Base-by-base conservation (phyloP, 495 filamentous ascomycete genomes). In the Alectoria sarmentosa region DNA sequence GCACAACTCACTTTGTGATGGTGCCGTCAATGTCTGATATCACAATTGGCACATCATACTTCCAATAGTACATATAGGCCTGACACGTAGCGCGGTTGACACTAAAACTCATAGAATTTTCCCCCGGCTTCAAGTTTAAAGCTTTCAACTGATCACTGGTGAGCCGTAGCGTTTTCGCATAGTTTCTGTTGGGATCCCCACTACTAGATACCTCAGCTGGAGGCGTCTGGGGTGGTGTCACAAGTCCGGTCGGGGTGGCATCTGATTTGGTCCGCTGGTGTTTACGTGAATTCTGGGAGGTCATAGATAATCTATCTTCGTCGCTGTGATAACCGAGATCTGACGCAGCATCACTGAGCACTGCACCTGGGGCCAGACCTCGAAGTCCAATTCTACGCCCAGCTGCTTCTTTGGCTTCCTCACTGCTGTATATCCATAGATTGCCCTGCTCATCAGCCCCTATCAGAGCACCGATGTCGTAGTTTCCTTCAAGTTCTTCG, bases 21-120 rank as follows among this genome's bases (percentile, higher is more conserved):
- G 94, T 99, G 30, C 94, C 94, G 77, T 99, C 94, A 69, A 99
- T 96, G 76, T 99, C 94, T 17, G 92, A 97, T 67, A 99, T 96
- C 32, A 99, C 93, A 58, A 97, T 91, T 0, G 94, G 95, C 0
- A 85, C 86, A 67, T 94, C 89, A 65, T 92, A 83, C 68, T 82
- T 86, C 94, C 94, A 98, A 62, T 93, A 81, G 69, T 88, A 99
- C 89, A 99, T 96, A 67, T 81, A 87, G 3, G 92, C 95, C 41
- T 85, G 84, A 76, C 95, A 98, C 1, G 89, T 96, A 2, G 95
- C 92, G 65, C 89, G 82, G 75, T 97, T 97, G 54, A 99, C 94
- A 38, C 88, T 96, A 74, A 99, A 99, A 70, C 90, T 92, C 84
- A 98, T 93, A 5, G 85, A 80, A 74, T 99, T 99, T 41, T 87